Evolutionary conservation across 495 filamentous ascomycete genomes (phyloP).

Genomic region (Talaromyces liani): DNA sequence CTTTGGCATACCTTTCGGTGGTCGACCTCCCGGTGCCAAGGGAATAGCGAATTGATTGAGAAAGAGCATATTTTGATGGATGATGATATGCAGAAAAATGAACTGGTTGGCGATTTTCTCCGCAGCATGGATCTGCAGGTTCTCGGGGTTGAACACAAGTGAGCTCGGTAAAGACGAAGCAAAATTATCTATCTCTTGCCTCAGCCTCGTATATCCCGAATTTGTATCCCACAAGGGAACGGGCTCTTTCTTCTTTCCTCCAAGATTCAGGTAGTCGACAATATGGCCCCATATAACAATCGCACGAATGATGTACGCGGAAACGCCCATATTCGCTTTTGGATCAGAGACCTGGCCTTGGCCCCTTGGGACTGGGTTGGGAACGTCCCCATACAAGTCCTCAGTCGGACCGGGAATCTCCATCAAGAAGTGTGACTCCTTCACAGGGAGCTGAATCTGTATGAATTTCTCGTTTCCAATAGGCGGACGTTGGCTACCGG

Average conservation of each 20-base stretch:
- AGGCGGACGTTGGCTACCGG: conserved; percentile 88
- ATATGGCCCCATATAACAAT: conserved; percentile 87
- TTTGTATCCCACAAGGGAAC: conserved; percentile 73
- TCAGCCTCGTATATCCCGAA: conserved; percentile 66
- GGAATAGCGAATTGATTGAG: conserved; percentile 84
- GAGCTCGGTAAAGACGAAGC: conserved; percentile 58
- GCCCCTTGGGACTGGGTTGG: conserved; percentile 55
- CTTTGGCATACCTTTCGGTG: conserved; percentile 69
- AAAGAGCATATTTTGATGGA: conserved; percentile 85
- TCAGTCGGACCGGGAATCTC: conserved; percentile 88
- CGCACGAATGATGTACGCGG: conserved; percentile 81
- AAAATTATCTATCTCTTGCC: conserved; percentile 65
- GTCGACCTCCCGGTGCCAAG: conserved; percentile 54
- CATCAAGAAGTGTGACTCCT: conserved; percentile 82
- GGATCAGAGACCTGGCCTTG: conserved; percentile 58
- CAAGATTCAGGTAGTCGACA: conserved; percentile 83
- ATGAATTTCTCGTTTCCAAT: conserved; percentile 84
- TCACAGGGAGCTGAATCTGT: conserved; percentile 84
- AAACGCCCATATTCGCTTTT: conserved; percentile 85
- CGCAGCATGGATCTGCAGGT: conserved; percentile 75
- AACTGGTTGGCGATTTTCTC: conserved; percentile 87
- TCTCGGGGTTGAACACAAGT: conserved; percentile 69
- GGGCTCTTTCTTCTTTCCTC: conserved; percentile 74
- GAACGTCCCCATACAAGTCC: conserved; percentile 66
- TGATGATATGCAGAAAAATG: conserved; percentile 84